phyloP scores from a whole-genome alignment of 2,329 filamentous ascomycete genomes.

The Penicillium sp. region DNA sequence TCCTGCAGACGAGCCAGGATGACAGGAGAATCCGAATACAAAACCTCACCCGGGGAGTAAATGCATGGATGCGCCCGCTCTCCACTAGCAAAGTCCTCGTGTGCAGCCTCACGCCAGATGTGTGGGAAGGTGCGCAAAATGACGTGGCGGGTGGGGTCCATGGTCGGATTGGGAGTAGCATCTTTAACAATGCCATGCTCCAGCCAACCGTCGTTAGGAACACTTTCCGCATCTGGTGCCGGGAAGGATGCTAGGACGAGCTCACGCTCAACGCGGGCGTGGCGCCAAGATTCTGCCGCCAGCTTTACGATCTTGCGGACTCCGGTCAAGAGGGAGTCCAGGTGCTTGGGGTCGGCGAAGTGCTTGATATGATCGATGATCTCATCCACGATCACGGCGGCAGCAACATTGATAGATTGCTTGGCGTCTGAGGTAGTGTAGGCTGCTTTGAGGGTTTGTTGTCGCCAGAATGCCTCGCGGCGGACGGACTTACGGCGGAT shows the following conservation, averaged over 20 bases:
- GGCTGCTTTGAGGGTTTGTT: conserved; percentile 57
- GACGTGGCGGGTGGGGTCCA: conserved; percentile 39
- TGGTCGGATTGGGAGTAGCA: conserved; percentile 9
- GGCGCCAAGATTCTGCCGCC: conserved; percentile 58
- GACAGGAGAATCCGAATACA: conserved; percentile 50
- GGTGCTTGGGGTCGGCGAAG: conserved; percentile 51
- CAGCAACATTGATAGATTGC: conserved; percentile 55
- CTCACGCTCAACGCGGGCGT: conserved; percentile 57
- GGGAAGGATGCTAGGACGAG: conserved; percentile 54
- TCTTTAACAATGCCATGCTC: conserved; percentile 33
- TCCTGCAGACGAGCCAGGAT: conserved; percentile 42
- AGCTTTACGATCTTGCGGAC: conserved; percentile 57
- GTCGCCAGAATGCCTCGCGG: conserved; percentile 58
- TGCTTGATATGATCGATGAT: conserved; percentile 55
- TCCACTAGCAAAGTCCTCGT: conserved; percentile 48
- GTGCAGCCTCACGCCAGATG: conserved; percentile 52
- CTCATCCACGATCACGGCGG: conserved; percentile 56
- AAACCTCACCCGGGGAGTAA: conserved; percentile 50
- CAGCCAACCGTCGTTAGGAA: conserved; percentile 37
- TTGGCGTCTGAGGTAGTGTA: conserved; percentile 58
- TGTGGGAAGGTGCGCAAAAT: conserved; percentile 53
- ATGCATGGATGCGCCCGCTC: conserved; percentile 45
- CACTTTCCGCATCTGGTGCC: conserved; percentile 34
- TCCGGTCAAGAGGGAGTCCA: conserved; percentile 51
- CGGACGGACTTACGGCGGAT: conserved; percentile 57